These are phyloP conservation scores for Suillus subalutaceus DNA, from an alignment of 768 basidiomycete species.

Conservation along the genomic window DNA sequence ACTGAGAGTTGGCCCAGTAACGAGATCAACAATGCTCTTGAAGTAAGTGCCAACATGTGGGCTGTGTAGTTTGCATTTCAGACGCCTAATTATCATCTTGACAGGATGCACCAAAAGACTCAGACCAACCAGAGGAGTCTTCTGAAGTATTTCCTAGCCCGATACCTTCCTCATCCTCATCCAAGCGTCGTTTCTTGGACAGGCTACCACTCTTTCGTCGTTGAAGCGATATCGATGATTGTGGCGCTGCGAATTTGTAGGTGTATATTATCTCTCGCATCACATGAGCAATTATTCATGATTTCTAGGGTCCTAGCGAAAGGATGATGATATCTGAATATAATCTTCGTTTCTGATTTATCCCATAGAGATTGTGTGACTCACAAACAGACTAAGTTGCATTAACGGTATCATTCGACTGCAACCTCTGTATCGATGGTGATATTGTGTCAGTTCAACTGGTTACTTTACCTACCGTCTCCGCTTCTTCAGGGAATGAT, in stretches of 20 bases:
- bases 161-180: neutral
- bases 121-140: neutral
- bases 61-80: neutral
- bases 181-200: neutral
- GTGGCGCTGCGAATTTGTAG: neutral
- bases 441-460: neutral
- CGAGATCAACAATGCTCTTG: neutral
- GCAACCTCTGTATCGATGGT: neutral
- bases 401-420: neutral
- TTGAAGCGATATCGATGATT: neutral
- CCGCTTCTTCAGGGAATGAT: neutral
- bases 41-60: neutral
- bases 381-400: neutral
- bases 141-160: neutral
- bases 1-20: neutral
- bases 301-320: neutral
- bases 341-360: neutral
- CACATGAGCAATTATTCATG: neutral
- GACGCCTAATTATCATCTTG: too few species aligned
- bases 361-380: neutral
- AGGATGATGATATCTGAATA: too few species aligned
- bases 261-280: neutral
- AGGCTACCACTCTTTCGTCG: neutral
- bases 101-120: neutral
- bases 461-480: neutral